Evolutionary conservation across 495 filamentous ascomycete genomes (phyloP).

Genomic region (Penicillium turbatum): DNA sequence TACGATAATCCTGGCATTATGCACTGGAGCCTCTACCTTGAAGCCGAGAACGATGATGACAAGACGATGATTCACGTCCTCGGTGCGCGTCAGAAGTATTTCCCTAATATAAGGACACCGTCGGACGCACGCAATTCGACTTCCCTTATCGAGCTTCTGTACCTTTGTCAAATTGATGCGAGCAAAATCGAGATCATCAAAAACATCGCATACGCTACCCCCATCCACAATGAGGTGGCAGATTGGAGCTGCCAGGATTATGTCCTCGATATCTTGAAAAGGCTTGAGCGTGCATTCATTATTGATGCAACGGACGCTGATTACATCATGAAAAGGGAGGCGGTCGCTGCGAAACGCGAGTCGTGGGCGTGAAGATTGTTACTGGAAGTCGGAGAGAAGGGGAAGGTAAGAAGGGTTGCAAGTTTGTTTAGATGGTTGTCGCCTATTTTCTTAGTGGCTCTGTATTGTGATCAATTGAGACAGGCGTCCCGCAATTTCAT

Average conservation of each 20-base stretch:
- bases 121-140: not conserved
- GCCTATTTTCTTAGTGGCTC: not conserved
- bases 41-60: not conserved
- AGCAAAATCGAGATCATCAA: slow-evolving; percentile 3
- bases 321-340: not conserved
- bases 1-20: slow-evolving; percentile 4
- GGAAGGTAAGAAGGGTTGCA: not conserved
- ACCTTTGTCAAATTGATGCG: slow-evolving; percentile 1
- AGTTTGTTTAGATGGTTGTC: not conserved
- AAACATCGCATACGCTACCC: not conserved
- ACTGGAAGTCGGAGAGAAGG: not conserved
- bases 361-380: not conserved
- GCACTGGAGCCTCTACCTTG: slow-evolving; percentile 5
- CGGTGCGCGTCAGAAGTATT: slow-evolving; percentile 3
- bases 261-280: not conserved
- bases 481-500: not conserved
- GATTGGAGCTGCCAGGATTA: slow-evolving; percentile 6
- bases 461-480: not conserved
- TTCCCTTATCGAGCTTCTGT: not conserved
- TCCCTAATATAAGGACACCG: not conserved
- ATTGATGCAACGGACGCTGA: not conserved
- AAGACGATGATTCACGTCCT: slow-evolving; percentile 7
- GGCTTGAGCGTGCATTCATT: not conserved
- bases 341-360: not conserved
- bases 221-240: not conserved